A percentile compares a stretch with the other conserved stretches of the same genome.
Conservation (phyloP, 176 grass and related monocot genomes). For the Raddia guianensis region DNA sequence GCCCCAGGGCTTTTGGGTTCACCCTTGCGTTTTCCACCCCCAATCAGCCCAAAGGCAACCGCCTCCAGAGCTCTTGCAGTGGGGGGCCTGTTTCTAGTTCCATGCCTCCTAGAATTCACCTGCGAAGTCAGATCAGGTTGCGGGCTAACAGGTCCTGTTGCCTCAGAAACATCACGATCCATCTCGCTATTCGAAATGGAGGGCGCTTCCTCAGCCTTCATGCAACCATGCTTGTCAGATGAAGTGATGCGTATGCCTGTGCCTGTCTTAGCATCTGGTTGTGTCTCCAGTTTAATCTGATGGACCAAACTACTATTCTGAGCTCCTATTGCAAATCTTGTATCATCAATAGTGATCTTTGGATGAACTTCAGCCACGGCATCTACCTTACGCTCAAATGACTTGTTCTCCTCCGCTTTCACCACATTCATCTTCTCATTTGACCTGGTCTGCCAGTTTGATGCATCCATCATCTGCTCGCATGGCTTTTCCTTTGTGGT, state of each 20-base stretch:
- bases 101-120: constrained; percentile 56
- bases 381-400: constrained; percentile 37
- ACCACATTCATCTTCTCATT: constrained; percentile 32
- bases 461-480: constrained; percentile 22
- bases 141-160: constrained; percentile 2
- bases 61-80: constrained; percentile 82
- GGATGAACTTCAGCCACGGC: constrained; percentile 25
- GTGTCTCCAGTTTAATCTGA: constrained; percentile 48
- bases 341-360: constrained; percentile 28
- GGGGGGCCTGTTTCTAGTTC: constrained; percentile 84
- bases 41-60: constrained; percentile 76
- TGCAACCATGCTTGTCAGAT: constrained; percentile 29
- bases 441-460: constrained; percentile 17
- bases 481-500: constrained; percentile 46
- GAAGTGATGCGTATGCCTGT: neutral
- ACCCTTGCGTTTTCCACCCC: constrained; percentile 64
- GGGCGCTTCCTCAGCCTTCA: constrained; percentile 43
- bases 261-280: constrained; percentile 32
- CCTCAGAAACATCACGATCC: constrained; percentile 8
- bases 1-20: constrained; percentile 37
- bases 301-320: constrained; percentile 32
- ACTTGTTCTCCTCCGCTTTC: constrained; percentile 33
- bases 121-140: constrained; percentile 39
- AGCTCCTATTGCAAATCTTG: constrained; percentile 36
- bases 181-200: constrained; percentile 32